Percentiles rank a stretch among this genome's conserved stretches.
These are phyloP conservation scores for Geotrichum restrictum DNA, from an alignment of 1,139 yeast genomes.

Conservation along the genomic window DNA sequence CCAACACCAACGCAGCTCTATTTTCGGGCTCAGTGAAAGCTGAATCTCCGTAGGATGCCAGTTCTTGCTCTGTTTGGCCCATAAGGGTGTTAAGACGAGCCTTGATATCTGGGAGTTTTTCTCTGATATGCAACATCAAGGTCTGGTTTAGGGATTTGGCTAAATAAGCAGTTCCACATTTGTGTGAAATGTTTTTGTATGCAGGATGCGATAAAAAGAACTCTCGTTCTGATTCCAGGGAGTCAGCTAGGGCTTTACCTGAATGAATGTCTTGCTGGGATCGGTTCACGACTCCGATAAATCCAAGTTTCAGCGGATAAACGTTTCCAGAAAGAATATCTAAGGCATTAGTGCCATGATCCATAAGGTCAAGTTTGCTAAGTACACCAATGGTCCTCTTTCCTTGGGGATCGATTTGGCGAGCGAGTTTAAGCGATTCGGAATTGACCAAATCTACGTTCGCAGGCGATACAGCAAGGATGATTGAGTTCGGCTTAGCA, in stretches of 20 bases:
- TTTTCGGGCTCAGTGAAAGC: slow-evolving; percentile 46
- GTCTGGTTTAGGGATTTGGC: slow-evolving; percentile 84
- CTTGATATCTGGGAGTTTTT: slow-evolving; percentile 92
- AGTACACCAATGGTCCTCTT: slow-evolving; percentile 91
- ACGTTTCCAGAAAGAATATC: slow-evolving; percentile 92
- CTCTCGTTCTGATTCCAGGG: slow-evolving; percentile 73
- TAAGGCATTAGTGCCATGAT: slow-evolving; percentile 94
- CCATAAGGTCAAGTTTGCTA: slow-evolving; percentile 93
- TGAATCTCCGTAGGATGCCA: slow-evolving; percentile 74
- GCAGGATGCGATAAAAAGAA: slow-evolving; percentile 85
- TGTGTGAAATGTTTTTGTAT: slow-evolving; percentile 74
- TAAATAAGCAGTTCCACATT: slow-evolving; percentile 87
- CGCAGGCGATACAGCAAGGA: slow-evolving; percentile 95
- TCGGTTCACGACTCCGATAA: slow-evolving; percentile 92
- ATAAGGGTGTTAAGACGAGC: slow-evolving; percentile 88
- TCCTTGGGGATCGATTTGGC: slow-evolving; percentile 96
- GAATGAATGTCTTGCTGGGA: slow-evolving; percentile 92
- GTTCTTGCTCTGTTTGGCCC: slow-evolving; percentile 96
- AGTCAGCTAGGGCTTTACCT: slow-evolving; percentile 73
- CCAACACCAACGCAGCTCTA: slow-evolving; percentile 74
- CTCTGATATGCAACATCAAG: slow-evolving; percentile 88
- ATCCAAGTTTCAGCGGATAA: slow-evolving; percentile 92
- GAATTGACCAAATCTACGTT: slow-evolving; percentile 95
- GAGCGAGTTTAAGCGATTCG: slow-evolving; percentile 88
- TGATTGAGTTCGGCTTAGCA: slow-evolving; percentile 90